Conservation (phyloP, 2,329 filamentous ascomycete species). For the Catunica adiposa region DNA sequence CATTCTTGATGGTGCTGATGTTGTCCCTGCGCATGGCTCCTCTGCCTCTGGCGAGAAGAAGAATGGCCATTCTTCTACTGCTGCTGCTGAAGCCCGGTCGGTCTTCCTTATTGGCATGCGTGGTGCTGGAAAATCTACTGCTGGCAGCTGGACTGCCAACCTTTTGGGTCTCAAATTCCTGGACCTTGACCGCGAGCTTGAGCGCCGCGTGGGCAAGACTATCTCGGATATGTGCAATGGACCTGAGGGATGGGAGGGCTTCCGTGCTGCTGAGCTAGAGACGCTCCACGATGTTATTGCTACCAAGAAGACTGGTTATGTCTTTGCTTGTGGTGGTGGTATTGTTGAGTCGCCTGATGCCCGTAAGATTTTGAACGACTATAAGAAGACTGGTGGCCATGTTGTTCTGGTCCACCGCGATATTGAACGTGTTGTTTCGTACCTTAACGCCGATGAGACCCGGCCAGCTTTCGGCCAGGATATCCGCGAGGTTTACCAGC, state of each 20-base stretch:
- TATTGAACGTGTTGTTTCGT: conserved; percentile 75
- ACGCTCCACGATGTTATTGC: conserved; percentile 58
- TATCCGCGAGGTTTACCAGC: conserved; percentile 78
- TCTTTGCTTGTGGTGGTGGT: conserved; percentile 89
- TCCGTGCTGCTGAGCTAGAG: conserved; percentile 61
- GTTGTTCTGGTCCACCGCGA: conserved; percentile 80
- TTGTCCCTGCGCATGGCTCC: conserved; percentile 15
- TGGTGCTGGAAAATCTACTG: conserved; percentile 90
- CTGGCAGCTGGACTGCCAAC: conserved; percentile 68
- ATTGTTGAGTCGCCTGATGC: conserved; percentile 76
- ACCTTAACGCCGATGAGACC: conserved; percentile 74
- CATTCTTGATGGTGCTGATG: conserved; percentile 48
- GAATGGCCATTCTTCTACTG: background rate
- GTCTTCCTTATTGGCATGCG: conserved; percentile 96
- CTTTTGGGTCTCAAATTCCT: conserved; percentile 61
- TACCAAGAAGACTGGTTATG: conserved; percentile 56
- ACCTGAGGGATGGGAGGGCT: conserved; percentile 66
- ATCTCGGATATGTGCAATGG: conserved; percentile 75
- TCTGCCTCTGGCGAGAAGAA: conserved; percentile 7
- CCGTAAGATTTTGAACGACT: conserved; percentile 55
- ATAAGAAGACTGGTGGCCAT: conserved; percentile 59
- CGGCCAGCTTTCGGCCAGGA: conserved; percentile 85
- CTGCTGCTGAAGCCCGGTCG: conserved; percentile 33
- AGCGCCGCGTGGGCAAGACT: conserved; percentile 51
- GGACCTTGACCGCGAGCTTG: conserved; percentile 78